Evolutionary conservation across 169 alveolate species (phyloP).

Genomic region (Eimeria sp.): DNA sequence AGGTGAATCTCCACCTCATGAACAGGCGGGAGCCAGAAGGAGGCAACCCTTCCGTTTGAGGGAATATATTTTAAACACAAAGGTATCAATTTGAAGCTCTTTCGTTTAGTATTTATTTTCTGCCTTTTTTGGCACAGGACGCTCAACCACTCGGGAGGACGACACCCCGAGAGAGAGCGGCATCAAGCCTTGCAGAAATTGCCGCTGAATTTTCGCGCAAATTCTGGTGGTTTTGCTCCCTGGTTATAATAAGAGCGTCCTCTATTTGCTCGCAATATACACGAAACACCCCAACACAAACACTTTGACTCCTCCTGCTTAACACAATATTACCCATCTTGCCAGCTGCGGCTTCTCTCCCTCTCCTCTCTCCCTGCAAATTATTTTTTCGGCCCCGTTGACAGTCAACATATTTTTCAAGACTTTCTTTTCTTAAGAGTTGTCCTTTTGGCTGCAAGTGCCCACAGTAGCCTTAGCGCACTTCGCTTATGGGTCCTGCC

Average conservation of each 20-base stretch:
- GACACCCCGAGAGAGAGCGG: conserved; percentile 4
- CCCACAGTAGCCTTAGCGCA: not conserved
- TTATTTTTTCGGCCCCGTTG: not conserved
- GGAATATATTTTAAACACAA: not conserved
- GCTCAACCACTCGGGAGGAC: not conserved
- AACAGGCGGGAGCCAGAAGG: not conserved
- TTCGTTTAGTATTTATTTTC: not conserved
- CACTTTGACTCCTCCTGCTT: not conserved
- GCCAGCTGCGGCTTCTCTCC: not conserved
- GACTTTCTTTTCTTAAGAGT: not conserved
- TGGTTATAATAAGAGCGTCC: not conserved
- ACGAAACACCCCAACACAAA: not conserved
- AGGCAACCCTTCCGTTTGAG: not conserved
- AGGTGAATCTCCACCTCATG: not conserved
- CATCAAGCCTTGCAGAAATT: not conserved
- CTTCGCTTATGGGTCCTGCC: not conserved
- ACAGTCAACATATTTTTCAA: not conserved
- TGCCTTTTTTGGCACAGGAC: not conserved
- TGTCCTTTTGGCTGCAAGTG: not conserved
- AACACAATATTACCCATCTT: not conserved
- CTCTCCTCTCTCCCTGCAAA: not conserved
- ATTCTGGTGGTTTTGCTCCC: not conserved
- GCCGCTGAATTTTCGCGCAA: not conserved
- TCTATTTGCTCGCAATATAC: not conserved
- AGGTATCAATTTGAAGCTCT: not conserved